Percentiles rank a stretch among this genome's conserved stretches.
Evolutionary conservation across 2,329 filamentous ascomycete genomes (phyloP).

Genomic region (Exophiala bonariae): DNA sequence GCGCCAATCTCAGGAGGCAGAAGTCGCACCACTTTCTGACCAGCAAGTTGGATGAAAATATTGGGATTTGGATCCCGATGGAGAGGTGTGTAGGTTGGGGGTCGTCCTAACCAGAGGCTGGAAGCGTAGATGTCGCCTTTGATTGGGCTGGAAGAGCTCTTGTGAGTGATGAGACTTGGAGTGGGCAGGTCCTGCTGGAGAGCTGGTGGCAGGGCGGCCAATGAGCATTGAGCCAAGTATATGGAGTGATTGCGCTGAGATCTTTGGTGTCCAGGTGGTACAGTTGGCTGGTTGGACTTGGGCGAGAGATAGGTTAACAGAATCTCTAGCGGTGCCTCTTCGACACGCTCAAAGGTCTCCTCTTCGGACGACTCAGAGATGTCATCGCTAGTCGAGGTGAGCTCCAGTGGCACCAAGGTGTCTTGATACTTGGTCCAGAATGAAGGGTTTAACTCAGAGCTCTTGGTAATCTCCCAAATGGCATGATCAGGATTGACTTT

Average conservation of each 20-base stretch:
- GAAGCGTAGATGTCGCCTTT: constrained; percentile 83
- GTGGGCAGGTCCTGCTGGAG: constrained; percentile 67
- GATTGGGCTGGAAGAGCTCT: constrained; percentile 61
- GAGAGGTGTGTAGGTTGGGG: constrained; percentile 85
- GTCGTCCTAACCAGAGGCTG: constrained; percentile 83
- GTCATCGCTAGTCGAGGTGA: constrained; percentile 40
- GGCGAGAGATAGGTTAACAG: constrained; percentile 57
- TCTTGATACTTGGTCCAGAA: constrained; percentile 42
- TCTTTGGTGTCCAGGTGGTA: constrained; percentile 25
- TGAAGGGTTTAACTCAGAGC: constrained; percentile 17
- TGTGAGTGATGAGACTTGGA: constrained; percentile 44
- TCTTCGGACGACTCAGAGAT: constrained; percentile 1
- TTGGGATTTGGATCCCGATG: constrained; percentile 96
- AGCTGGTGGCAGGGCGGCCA: constrained; percentile 64
- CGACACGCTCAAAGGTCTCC: constrained; percentile 45
- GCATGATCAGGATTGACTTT: too few species aligned
- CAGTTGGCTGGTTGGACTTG: constrained; percentile 20
- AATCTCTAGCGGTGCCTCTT: constrained; percentile 55
- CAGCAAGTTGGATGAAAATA: constrained; percentile 78
- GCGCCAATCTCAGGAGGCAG: constrained; percentile 65
- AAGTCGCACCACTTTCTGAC: constrained; percentile 72
- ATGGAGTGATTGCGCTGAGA: constrained; percentile 41
- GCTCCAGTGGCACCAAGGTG: constrained; percentile 60
- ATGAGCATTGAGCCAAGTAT: constrained; percentile 82
- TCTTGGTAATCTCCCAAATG: too few species aligned